A percentile compares a stretch with the other conserved stretches of the same genome.
These are phyloP conservation scores for Podochytrium sp. DNA, from an alignment of 192 early-diverging fungal species.

Conservation along the genomic window DNA sequence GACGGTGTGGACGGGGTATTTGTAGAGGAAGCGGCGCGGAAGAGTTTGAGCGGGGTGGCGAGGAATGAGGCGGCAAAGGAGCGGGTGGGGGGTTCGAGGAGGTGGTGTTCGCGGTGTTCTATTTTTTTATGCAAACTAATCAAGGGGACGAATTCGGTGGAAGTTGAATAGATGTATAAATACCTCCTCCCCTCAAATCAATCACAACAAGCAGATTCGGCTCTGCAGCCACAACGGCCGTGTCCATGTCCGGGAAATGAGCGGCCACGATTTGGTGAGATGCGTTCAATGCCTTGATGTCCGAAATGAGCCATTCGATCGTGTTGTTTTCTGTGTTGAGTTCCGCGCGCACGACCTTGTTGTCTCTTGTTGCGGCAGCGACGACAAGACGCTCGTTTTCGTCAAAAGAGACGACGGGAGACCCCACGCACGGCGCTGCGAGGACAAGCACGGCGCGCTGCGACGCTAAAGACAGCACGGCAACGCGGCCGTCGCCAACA, in stretches of 20 bases:
- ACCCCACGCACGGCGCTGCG: no score
- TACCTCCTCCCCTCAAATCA: background rate
- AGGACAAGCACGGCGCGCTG: no score
- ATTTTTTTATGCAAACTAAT: background rate
- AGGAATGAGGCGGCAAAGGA: background rate
- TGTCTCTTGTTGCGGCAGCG: no score
- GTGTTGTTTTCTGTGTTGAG: no score
- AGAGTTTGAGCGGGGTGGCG: background rate
- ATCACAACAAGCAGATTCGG: background rate
- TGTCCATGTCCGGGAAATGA: conserved; percentile 18
- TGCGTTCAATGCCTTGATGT: no score
- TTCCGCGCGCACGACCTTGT: no score
- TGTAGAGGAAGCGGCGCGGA: background rate
- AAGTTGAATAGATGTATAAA: background rate
- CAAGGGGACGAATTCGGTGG: background rate
- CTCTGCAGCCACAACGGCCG: background rate
- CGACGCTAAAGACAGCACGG: no score
- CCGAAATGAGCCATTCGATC: no score
- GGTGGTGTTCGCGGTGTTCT: conserved; percentile 7
- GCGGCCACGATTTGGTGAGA: no score
- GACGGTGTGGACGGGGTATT: background rate
- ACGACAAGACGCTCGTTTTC: no score
- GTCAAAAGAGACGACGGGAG: no score
- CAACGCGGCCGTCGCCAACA: no score
- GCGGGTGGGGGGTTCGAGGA: background rate